Conservation (phyloP, 768 basidiomycete genomes). For the Cyclocybe cylindracea region DNA sequence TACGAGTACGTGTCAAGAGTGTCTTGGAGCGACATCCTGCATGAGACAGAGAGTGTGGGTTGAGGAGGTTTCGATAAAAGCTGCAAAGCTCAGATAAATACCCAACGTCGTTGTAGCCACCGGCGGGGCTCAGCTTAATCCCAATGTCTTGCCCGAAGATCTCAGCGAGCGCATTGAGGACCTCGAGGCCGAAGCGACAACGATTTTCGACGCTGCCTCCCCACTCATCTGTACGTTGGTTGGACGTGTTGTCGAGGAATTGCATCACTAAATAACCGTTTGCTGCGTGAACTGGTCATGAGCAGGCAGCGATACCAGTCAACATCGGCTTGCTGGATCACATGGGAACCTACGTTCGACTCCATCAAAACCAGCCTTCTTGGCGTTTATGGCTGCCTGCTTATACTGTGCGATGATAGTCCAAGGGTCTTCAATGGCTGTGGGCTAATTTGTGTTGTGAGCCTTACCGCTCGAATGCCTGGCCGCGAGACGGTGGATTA, state of each 20-base stretch:
- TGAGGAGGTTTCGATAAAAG: conserved; percentile 31
- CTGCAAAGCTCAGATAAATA: conserved; percentile 4
- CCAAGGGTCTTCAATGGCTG: conserved; percentile 41
- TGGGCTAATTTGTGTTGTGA: conserved; percentile 26
- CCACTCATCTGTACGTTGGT: conserved; percentile 53
- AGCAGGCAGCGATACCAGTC: background rate
- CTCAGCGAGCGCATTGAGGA: conserved; percentile 39
- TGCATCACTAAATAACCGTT: conserved; percentile 47
- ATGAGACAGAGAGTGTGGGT: conserved; percentile 4
- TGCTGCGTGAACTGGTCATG: conserved; percentile 36
- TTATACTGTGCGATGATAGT: conserved; percentile 37
- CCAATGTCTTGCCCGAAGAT: conserved; percentile 47
- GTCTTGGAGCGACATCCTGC: no score
- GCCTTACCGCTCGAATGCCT: background rate
- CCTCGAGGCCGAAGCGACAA: conserved; percentile 51
- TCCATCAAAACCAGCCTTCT: conserved; percentile 54
- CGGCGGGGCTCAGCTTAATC: conserved; percentile 42
- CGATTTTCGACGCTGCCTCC: conserved; percentile 61
- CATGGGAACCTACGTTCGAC: conserved; percentile 38
- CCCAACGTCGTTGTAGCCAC: conserved; percentile 46
- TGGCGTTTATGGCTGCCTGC: conserved; percentile 45
- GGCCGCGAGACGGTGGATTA: background rate
- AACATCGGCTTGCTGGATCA: background rate
- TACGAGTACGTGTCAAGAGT: no score
- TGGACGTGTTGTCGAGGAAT: conserved; percentile 47